These are phyloP conservation scores for Salvia sclarea DNA, from an alignment of 305 asterid genomes.

Conservation along the genomic window DNA sequence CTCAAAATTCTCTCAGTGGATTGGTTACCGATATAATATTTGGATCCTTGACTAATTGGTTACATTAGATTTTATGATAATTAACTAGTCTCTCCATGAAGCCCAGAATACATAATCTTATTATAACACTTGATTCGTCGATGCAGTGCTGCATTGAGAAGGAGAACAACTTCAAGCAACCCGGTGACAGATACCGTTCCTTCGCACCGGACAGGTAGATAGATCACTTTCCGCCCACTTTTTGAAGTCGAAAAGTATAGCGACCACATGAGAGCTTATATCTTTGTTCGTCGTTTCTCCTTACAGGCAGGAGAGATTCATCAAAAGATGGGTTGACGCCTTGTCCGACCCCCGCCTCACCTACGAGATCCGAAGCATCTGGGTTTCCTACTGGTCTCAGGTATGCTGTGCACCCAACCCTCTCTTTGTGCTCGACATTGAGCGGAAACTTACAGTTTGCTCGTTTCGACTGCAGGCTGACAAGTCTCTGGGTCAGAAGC, in stretches of 20 bases:
- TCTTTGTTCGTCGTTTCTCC: neutral
- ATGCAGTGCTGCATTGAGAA: constrained; percentile 64
- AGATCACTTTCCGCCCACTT: neutral
- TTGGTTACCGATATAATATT: no score
- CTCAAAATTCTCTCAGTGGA: no score
- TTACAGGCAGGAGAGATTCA: constrained; percentile 83
- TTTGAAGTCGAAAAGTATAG: neutral
- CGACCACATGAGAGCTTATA: neutral
- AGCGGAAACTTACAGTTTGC: constrained; percentile 1
- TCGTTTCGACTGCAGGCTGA: constrained; percentile 58
- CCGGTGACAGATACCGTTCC: constrained; percentile 91
- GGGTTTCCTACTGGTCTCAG: constrained; percentile 94
- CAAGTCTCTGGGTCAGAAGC: constrained; percentile 80
- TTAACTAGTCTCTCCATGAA: neutral
- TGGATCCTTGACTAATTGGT: no score
- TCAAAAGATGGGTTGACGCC: constrained; percentile 68
- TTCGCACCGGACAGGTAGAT: constrained; percentile 68
- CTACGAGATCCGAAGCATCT: constrained; percentile 79
- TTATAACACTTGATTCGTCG: neutral
- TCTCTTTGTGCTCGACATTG: neutral
- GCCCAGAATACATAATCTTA: no score
- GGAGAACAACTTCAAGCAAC: constrained; percentile 97
- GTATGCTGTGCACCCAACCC: constrained; percentile 31
- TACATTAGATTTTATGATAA: no score
- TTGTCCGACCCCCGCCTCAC: constrained; percentile 81